Base-by-base conservation (phyloP, 2,329 filamentous ascomycete species). In the Anthostomella pinea region DNA sequence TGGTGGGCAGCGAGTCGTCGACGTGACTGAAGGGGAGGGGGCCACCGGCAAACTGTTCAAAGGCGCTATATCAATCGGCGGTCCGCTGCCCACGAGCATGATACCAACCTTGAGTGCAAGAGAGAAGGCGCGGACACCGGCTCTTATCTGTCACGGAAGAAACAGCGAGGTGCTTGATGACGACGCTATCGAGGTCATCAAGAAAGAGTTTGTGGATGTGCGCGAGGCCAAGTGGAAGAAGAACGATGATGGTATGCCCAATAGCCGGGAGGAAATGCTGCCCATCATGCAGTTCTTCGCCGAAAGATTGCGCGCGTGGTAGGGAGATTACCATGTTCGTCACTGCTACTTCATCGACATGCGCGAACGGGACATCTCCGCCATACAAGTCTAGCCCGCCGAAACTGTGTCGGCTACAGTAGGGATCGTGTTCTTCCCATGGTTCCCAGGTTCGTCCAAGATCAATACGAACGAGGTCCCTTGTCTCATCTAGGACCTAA, bases 231-330 rank as follows among this genome's bases (percentile, higher is more conserved):
- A 77, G 53, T 93, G 86, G 79, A 76, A 73, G 54, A 79, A 82
- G 56, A 63, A 60, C 3, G 85, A 83, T 5, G 87, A 95, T 60
- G 75, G 75, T 1, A 95, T 96, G 90, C 88, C 89, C n/a, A 69
- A 72, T 29, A 83, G 74, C 57, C 73, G 84, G 35, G 88, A 94
- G 8, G 90, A 97, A 70, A 90, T 94, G 75, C 57, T 90, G 53
- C 89, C 90, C 1, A 75, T 96, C 42, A 96, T 96, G 88, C 79
- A 84, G 55, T 96, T 83, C 52, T 75, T 89, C 52, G 82, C 83
- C 0, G 74, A 83, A 33, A 73, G 83, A 53, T 61, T 93, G 50
- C 43, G 52, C 16, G 51, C 48, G 2, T 58, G 54, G 49, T 55
- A 47, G 20, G 18, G 23, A 9, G 8, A 25, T 15, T 25, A 13